Evolutionary conservation across 2,329 filamentous ascomycete genomes (phyloP).

Genomic region (Aureobasidium sp.): DNA sequence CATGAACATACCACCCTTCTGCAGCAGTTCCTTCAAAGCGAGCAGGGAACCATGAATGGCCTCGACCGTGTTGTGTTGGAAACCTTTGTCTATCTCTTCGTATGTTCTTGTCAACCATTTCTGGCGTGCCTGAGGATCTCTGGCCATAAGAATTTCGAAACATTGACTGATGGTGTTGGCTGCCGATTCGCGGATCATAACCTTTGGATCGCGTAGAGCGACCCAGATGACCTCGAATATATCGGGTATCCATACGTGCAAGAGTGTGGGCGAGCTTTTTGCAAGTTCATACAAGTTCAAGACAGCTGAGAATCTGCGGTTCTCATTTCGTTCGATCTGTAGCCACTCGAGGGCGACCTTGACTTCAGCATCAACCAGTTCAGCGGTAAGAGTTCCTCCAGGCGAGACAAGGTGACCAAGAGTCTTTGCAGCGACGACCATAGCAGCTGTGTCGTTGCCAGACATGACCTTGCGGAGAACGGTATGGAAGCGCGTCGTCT

Average conservation of each 20-base stretch:
- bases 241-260: conserved; percentile 91
- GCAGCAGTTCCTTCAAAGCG: conserved; percentile 83
- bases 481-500: conserved; percentile 89
- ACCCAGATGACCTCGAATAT: conserved; percentile 97
- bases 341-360: conserved; percentile 96
- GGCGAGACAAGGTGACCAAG: conserved; percentile 86
- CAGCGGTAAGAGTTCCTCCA: conserved; percentile 87
- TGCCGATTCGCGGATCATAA: conserved; percentile 85
- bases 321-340: conserved; percentile 89
- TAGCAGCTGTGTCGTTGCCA: conserved; percentile 83
- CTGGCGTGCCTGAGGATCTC: conserved; percentile 80
- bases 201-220: conserved; percentile 79
- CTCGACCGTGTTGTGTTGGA: conserved; percentile 75
- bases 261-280: conserved; percentile 85
- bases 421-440: conserved; percentile 83
- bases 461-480: conserved; percentile 82
- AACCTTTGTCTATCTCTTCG: conserved; percentile 71
- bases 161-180: conserved; percentile 91
- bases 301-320: conserved; percentile 86
- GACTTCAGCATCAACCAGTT: conserved; percentile 93
- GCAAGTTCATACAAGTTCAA: conserved; percentile 85
- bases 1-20: conserved; percentile 99
- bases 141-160: conserved; percentile 89
- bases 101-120: conserved; percentile 89
- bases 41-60: conserved; percentile 89